These are phyloP conservation scores for Suillus discolor DNA, from an alignment of 768 basidiomycete genomes.

Conservation along the genomic window DNA sequence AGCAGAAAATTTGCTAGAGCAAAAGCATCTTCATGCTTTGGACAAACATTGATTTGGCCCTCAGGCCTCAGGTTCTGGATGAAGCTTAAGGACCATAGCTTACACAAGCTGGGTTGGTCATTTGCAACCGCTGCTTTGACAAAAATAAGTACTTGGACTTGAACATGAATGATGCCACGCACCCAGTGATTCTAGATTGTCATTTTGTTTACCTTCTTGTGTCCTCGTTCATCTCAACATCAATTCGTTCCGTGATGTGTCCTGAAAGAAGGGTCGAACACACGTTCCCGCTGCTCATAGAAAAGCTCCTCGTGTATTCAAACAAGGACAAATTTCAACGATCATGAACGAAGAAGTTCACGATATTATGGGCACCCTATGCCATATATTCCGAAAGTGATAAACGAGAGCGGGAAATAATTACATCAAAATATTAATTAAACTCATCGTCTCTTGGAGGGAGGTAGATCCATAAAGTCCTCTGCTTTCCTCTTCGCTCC, in stretches of 20 bases:
- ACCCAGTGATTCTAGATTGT: neutral
- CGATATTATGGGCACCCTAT: neutral
- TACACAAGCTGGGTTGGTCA: too few relatives aligned
- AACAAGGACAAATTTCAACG: neutral
- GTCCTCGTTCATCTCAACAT: neutral
- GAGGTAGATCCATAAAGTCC: conserved; percentile 66
- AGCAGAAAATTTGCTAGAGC: too few relatives aligned
- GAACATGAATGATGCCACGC: neutral
- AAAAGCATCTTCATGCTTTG: too few relatives aligned
- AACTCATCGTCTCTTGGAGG: conserved; percentile 54
- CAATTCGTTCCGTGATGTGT: neutral
- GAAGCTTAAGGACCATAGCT: too few relatives aligned
- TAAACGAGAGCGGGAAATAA: neutral
- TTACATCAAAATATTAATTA: conserved; percentile 6
- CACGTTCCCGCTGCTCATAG: neutral
- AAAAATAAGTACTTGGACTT: too few relatives aligned
- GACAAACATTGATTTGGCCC: too few relatives aligned
- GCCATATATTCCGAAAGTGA: neutral
- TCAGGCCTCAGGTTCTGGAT: too few relatives aligned
- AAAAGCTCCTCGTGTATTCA: neutral
- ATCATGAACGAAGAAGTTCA: neutral
- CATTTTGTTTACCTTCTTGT: neutral
- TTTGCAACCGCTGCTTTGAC: too few relatives aligned
- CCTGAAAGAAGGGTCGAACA: neutral
- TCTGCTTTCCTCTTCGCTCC: conserved; percentile 80